These are phyloP conservation scores for Ormosia semicastrata DNA, from an alignment of 306 rosid species.

Conservation along the genomic window DNA sequence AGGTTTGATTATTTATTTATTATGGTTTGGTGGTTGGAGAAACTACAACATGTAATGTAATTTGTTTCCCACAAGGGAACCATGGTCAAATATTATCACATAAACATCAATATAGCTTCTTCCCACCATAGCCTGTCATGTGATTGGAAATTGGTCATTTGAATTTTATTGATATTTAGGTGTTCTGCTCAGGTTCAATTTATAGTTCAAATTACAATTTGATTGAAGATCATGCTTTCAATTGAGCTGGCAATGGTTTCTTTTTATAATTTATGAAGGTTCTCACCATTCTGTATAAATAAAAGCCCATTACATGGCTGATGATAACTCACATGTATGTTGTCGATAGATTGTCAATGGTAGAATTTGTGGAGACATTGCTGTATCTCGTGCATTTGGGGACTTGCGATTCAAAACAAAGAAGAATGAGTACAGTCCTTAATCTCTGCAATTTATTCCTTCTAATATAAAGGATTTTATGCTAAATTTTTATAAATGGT, in stretches of 20 bases:
- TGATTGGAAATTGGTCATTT: conserved; percentile 5
- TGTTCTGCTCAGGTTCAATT: neutral
- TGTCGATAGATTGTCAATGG: conserved; percentile 73
- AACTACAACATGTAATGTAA: neutral
- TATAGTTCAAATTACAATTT: neutral
- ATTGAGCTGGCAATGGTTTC: neutral
- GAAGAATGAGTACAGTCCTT: conserved; percentile 75
- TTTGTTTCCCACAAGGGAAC: neutral
- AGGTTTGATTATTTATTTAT: neutral
- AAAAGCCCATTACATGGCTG: conserved; percentile 1
- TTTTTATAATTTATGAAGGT: neutral
- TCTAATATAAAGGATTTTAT: conserved; percentile 19
- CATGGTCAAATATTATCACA: neutral
- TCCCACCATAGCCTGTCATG: neutral
- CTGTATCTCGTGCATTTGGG: conserved; percentile 97
- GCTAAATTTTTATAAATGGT: conserved; percentile 13
- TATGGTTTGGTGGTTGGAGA: neutral
- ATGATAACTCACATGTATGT: conserved; percentile 28
- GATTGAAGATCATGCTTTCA: neutral
- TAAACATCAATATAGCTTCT: neutral
- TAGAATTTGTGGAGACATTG: conserved; percentile 96
- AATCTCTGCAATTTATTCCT: conserved; percentile 25
- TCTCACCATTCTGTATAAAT: neutral
- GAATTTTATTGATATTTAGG: conserved; percentile 1
- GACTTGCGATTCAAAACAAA: conserved; percentile 90